Evolutionary conservation across 257 asterid genomes (phyloP), one percentile per base, ranked within the genome.

Genomic region (Paulownia fortunei): DNA sequence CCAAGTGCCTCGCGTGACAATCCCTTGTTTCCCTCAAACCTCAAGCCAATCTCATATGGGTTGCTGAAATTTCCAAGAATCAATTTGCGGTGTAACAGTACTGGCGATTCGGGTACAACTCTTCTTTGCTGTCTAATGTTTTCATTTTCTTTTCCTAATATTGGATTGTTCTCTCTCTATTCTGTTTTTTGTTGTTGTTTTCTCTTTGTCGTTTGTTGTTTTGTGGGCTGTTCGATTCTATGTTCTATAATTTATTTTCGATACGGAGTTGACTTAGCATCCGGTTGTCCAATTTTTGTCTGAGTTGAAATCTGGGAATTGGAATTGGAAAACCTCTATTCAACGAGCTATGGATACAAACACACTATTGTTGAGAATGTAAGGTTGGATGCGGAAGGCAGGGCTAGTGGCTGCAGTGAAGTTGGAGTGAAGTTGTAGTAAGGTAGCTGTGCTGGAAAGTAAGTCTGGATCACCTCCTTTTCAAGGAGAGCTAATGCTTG

Each of bases 11-110:
- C 72, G 59, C 72, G 66, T 8, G 72, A 30, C 9, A 65, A 15
- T 37, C 56, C 60, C 1, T 55, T 8, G 26, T 80, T 42, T 63
- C 72, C 49, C 21, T 77, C 86, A 3, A 44, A 60, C 12, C 66
- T 68, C 51, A 84, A 81, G 69, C 76, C 68, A 18, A 21, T 71
- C 47, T 67, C 79, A 34, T 23, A 34, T 49, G 62, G 79, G 55
- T 67, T 74, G 39, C 77, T 42, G 18, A 74, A 73, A 42, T 65
- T 37, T 74, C 74, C 81, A 1, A 77, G 76, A 63, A 49, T 80
- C 74, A 56, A 72, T 24, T 82, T 88, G 37, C 81, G 82, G 74
- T 84, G 92, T 47, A 81, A 79, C 51, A 58, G 80, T 36, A 52
- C 37, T 44, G 83, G 60, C 13, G 66, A 82, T 73, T 82, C 79